phyloP scores from a whole-genome alignment of 1,139 yeast species.

The Magnusiomyces suaveolens region DNA sequence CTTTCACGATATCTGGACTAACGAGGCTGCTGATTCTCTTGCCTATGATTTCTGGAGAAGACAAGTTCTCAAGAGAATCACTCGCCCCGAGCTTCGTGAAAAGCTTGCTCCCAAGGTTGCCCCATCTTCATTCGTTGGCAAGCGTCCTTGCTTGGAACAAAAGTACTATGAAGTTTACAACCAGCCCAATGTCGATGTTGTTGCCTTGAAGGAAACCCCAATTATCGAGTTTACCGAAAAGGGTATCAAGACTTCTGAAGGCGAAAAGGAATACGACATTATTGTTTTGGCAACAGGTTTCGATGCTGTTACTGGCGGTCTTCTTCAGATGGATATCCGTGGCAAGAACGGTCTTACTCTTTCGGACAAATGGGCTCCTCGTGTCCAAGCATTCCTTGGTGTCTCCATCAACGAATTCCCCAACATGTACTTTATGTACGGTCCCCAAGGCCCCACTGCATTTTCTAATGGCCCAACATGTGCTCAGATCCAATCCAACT shows the following conservation, averaged over 20 bases:
- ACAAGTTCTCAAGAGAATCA: conserved; percentile 21
- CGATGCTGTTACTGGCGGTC: conserved; percentile 29
- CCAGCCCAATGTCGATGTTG: conserved; percentile 25
- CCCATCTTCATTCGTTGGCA: conserved; percentile 26
- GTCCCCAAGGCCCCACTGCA: conserved; percentile 31
- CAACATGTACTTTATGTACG: conserved; percentile 28
- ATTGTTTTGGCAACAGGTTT: conserved; percentile 30
- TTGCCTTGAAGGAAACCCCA: conserved; percentile 24
- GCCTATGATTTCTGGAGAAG: conserved; percentile 27
- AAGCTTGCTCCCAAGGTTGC: conserved; percentile 25
- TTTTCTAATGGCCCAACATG: too few relatives aligned
- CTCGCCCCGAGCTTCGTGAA: conserved; percentile 22
- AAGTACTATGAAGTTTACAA: conserved; percentile 26
- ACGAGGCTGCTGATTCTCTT: conserved; percentile 20
- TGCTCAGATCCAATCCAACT: conserved; percentile 22
- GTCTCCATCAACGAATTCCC: conserved; percentile 24
- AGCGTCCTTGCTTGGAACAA: conserved; percentile 26
- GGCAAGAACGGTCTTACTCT: conserved; percentile 20
- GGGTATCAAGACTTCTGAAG: conserved; percentile 21
- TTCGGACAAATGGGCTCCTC: conserved; percentile 24
- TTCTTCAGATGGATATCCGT: conserved; percentile 22
- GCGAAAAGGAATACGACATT: conserved; percentile 23
- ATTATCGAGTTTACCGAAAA: conserved; percentile 23
- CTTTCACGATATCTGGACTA: conserved; percentile 22
- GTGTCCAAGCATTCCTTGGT: conserved; percentile 24